Evolutionary conservation across 768 basidiomycete genomes (phyloP), one percentile per base, ranked within the genome.

Genomic region (Nevesoporus exiguus): DNA sequence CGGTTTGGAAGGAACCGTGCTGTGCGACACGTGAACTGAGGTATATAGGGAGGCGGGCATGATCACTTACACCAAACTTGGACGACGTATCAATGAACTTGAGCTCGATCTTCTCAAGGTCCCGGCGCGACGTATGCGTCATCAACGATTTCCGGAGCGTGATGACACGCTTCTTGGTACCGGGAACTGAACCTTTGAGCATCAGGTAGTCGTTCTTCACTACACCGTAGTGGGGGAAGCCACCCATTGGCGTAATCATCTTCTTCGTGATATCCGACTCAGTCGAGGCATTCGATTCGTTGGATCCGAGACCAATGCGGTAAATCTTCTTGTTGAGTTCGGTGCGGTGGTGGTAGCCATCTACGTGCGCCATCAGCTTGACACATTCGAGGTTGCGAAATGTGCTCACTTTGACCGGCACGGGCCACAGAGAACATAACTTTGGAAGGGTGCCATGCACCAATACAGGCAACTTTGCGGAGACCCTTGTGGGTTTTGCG

Each of bases 341-440:
- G 52, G 93, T 95, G 67, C 94, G 91, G 79, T 98, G 94, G 66
- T 93, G 93, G 78, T 93, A 94, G 60, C 93, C 93, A 70, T 94
- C 90, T 92, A 57, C n/a, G 55, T 8, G 59, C 17, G 13, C 30
- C 52, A 49, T 64, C 34, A 34, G 52, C 25, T 10, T 55, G n/a
- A 41, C 46, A 9, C 9, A 21, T 21, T 30, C 13, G 44, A 47
- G 33, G 30, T 48, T 24, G 19, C 6, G 49, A 54, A 46, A 37
- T 68, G 55, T 40, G 80, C 92, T 65, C 73, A 93, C 90, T 91
- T 89, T 98, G 96, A 91, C 97, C 97, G 64, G 97, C 95, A 81
- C 97, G 95, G 57, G 95, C 97, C 66, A 99, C 97, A n/a, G 94
- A 95, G 86, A 93, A 98, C 96, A 98, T 98, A 84, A 99, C 97